Base-by-base conservation (phyloP, 495 filamentous ascomycete genomes). In the Pyrenula massariospora region DNA sequence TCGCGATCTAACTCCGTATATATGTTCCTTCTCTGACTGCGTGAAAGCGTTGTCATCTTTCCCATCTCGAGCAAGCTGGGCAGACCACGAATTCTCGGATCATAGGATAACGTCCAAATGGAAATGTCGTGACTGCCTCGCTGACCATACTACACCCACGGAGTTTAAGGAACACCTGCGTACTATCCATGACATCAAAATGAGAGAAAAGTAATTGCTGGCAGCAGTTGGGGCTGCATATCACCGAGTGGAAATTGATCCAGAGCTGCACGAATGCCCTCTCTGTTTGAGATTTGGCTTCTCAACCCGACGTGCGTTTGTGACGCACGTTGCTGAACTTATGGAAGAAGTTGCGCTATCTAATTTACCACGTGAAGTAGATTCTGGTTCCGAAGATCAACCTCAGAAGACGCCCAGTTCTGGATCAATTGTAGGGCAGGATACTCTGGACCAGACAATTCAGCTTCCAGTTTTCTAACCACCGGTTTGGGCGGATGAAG, bases 1-100 rank as follows among this genome's bases (percentile, higher is more conserved):
- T 49, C 47, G 57, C 0, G 68, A 71, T 55, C 61, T 71, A 8
- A 57, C 58, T 24, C 67, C 67, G 2, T 71, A 71, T 48, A 63
- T 71, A 12, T 71, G 67, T 52, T 66, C 66, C 1, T 68, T 65
- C 54, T 20, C 57, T 2, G 54, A 55, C 3, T 70, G 67, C 47
- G 36, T 50, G 24, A 53, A 66, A 10, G 50, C 57, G 21, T 53
- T 68, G 1, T n/a, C 25, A 10, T 60, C 58, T 10, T 71, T 68
- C 25, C 24, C 57, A 8, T 61, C 50, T 22, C 61, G 65, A 1
- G 50, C 55, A 12, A 31, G 54, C 3, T 70, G 66, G 68, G 63
- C 64, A 22, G 25, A 64, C 3, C 68, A 70, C 54, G 64, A 69
- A 47, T 66, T 68, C 42, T 24, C 31, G 2, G 15, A 65, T 24